A percentile compares a stretch with the other conserved stretches of the same genome.
Evolutionary conservation across 1,284 basidiomycete species (phyloP).

Genomic region (Puccinia horiana): DNA sequence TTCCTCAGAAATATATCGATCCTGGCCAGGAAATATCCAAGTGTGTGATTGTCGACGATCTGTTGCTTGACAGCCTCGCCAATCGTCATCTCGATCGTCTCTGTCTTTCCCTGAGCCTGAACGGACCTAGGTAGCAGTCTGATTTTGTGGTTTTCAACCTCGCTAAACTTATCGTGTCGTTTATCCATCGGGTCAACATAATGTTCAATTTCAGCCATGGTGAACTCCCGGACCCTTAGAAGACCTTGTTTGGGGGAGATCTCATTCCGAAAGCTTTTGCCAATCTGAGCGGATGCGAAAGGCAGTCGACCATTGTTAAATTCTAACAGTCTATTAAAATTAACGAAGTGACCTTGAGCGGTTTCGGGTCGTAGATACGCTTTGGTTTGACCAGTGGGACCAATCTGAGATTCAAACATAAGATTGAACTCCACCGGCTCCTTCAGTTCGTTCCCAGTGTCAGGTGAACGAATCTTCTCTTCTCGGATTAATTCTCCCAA

Average conservation of each 20-base stretch:
- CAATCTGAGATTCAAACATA: slow-evolving; percentile 97
- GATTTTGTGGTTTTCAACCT: slow-evolving; percentile 75
- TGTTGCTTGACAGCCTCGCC: slow-evolving; percentile 83
- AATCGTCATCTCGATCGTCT: slow-evolving; percentile 70
- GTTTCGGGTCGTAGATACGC: slow-evolving; percentile 97
- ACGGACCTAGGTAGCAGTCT: slow-evolving; percentile 78
- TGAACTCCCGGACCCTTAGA: slow-evolving; percentile 93
- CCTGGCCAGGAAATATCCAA: slow-evolving; percentile 94
- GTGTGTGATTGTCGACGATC: slow-evolving; percentile 92
- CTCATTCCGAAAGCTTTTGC: slow-evolving; percentile 95
- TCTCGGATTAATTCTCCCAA: slow-evolving; percentile 83
- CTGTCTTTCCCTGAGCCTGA: slow-evolving; percentile 75
- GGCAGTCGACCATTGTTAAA: slow-evolving; percentile 97
- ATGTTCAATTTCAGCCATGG: slow-evolving; percentile 99
- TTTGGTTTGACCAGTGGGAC: slow-evolving; percentile 94
- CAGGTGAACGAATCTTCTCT: slow-evolving; percentile 83
- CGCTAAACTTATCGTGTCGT: slow-evolving; percentile 77
- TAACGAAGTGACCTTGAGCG: slow-evolving; percentile 97
- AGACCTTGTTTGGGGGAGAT: slow-evolving; percentile 94
- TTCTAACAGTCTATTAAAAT: slow-evolving; percentile 93
- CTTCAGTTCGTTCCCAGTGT: slow-evolving; percentile 85
- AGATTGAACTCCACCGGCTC: slow-evolving; percentile 97
- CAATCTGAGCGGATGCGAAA: slow-evolving; percentile 96
- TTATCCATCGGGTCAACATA: slow-evolving; percentile 95
- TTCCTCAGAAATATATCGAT: slow-evolving; percentile 87